These are phyloP conservation scores for Chlamydomonas asymmetrica DNA, from an alignment of 139 green algal species.

Conservation along the genomic window DNA sequence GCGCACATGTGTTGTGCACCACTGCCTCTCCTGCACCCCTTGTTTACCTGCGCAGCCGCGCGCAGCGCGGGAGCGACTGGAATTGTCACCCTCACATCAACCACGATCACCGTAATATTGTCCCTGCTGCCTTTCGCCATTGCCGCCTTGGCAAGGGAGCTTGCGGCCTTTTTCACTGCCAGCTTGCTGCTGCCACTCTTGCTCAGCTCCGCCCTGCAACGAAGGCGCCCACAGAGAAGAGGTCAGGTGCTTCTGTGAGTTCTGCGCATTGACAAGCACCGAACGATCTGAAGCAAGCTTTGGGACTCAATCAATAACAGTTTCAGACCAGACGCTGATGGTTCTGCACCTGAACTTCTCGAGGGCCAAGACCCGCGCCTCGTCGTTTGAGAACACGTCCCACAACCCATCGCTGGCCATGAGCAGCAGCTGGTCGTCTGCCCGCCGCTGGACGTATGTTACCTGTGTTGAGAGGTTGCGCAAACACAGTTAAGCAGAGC, in stretches of 20 bases:
- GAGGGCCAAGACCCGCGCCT: slow-evolving; percentile 51
- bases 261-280: no score
- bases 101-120: slow-evolving; percentile 65
- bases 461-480: slow-evolving; percentile 60
- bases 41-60: no score
- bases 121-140: slow-evolving; percentile 56
- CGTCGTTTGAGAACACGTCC: slow-evolving; percentile 59
- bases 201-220: slow-evolving; percentile 14
- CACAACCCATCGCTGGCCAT: slow-evolving; percentile 64
- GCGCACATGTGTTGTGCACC: no score
- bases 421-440: slow-evolving; percentile 67
- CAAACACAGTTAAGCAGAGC: not conserved
- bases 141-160: slow-evolving; percentile 66
- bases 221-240: not conserved
- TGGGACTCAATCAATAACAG: not conserved
- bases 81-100: slow-evolving; percentile 50
- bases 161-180: slow-evolving; percentile 53
- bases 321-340: not conserved
- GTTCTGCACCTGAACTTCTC: slow-evolving; percentile 18
- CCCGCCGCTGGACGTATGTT: slow-evolving; percentile 36
- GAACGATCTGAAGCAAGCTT: not conserved
- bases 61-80: no score
- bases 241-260: no score
- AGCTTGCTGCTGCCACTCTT: slow-evolving; percentile 14
- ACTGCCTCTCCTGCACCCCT: no score